phyloP scores from a whole-genome alignment of 345 rosid genomes.

The Citrus medica region DNA sequence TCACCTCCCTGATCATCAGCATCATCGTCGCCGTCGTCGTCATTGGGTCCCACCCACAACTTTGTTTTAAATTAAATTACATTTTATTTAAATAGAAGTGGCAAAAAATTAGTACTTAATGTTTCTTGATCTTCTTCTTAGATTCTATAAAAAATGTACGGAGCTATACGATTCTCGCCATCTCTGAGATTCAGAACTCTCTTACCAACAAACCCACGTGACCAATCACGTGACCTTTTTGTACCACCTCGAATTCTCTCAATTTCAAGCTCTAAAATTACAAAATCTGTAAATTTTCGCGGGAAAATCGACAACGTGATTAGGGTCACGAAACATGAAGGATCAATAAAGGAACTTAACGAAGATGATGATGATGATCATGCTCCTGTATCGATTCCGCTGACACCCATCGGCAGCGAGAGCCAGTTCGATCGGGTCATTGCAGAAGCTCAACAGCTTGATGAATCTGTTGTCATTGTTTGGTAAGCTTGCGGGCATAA shows the following conservation, averaged over 20 bases:
- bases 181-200: conserved; percentile 23
- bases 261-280: conserved; percentile 12
- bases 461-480: conserved; percentile 57
- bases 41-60: no score
- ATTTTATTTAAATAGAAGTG: no score
- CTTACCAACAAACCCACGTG: conserved; percentile 21
- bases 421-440: conserved; percentile 70
- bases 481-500: conserved; percentile 41
- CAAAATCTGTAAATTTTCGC: conserved; percentile 3
- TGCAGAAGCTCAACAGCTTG: conserved; percentile 69
- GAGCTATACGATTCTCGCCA: conserved; percentile 28
- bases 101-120: no score
- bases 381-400: conserved; percentile 57
- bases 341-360: conserved; percentile 42
- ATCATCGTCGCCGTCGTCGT: no score
- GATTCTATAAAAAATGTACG: conserved; percentile 21
- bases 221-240: conserved; percentile 14
- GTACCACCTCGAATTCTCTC: conserved; percentile 6
- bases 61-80: no score
- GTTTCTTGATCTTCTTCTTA: neutral
- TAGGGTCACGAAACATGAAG: conserved; percentile 22
- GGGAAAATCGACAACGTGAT: conserved; percentile 22
- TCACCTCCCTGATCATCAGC: no score
- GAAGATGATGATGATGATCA: conserved; percentile 80
- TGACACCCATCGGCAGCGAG: conserved; percentile 54